Percentiles rank a stretch among this genome's conserved stretches.
These are phyloP conservation scores for Plasmodium gallinaceum DNA, from an alignment of 169 alveolate genomes.

Conservation along the genomic window DNA sequence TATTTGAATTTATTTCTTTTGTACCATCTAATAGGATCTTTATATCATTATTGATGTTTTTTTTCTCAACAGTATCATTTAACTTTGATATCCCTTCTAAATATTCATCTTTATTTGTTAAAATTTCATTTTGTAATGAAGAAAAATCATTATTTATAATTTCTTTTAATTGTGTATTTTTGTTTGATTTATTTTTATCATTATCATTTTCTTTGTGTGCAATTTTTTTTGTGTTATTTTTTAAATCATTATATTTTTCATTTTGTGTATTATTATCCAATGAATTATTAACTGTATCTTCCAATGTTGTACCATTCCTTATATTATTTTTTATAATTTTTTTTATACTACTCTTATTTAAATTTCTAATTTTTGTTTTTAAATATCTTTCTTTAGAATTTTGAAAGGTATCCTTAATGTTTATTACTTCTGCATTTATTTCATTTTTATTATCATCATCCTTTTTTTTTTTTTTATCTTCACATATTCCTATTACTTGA, in stretches of 20 bases:
- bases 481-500: too few species aligned
- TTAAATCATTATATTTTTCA: neutral
- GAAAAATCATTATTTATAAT: neutral
- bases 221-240: neutral
- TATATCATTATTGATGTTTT: neutral
- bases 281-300: neutral
- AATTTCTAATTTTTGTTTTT: conserved; percentile 10
- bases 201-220: neutral
- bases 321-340: neutral
- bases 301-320: neutral
- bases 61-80: neutral
- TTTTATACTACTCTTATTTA: conserved; percentile 1
- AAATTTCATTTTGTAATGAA: neutral
- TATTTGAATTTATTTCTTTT: neutral
- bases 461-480: conserved; percentile 9
- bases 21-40: neutral
- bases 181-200: neutral
- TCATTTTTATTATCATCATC: neutral
- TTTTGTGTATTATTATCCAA: neutral
- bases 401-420: neutral
- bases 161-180: conserved; percentile 20
- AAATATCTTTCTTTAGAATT: neutral
- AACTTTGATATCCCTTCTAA: neutral
- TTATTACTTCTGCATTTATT: neutral
- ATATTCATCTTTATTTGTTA: neutral